Percentiles rank a stretch among this genome's conserved stretches.
Conservation (phyloP, 2,329 filamentous ascomycete species). For the Xylariaceae sp. region DNA sequence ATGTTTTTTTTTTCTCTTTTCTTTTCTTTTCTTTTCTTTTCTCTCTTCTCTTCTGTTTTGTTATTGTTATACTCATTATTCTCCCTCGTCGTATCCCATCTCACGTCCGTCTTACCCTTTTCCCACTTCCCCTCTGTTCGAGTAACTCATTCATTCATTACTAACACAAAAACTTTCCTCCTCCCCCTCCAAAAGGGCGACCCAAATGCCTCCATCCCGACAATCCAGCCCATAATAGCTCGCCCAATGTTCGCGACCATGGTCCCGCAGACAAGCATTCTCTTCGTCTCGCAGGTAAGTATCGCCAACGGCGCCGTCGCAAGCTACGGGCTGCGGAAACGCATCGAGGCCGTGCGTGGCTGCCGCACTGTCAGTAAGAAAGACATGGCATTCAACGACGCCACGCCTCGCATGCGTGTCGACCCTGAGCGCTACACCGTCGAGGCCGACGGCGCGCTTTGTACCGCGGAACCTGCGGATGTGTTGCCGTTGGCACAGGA, state of each 20-base stretch:
- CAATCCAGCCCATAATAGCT: constrained; percentile 75
- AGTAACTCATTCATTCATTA: too few relatives aligned
- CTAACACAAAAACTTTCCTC: constrained; percentile 4
- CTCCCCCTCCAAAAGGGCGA: constrained; percentile 52
- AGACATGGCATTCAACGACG: constrained; percentile 87
- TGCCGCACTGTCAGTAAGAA: constrained; percentile 72
- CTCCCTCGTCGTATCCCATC: neutral
- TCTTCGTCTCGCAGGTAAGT: constrained; percentile 74
- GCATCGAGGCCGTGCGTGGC: constrained; percentile 70
- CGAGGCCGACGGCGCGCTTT: constrained; percentile 73
- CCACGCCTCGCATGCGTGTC: constrained; percentile 80
- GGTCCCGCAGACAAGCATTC: constrained; percentile 66
- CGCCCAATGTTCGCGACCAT: constrained; percentile 80
- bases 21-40: neutral
- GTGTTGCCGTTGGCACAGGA: constrained; percentile 69
- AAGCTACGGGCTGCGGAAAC: constrained; percentile 71
- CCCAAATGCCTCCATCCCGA: constrained; percentile 79
- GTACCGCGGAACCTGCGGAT: constrained; percentile 65
- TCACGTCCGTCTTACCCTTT: neutral
- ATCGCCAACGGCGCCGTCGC: constrained; percentile 60
- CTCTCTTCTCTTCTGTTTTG: neutral
- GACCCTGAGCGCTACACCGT: constrained; percentile 88
- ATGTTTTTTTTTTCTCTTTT: constrained; percentile 24
- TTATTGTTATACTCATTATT: neutral
- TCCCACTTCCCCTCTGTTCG: neutral